Evolutionary conservation across 2,329 filamentous ascomycete genomes (phyloP), one percentile per base, ranked within the genome.

Genomic region (Juglanconis oblonga): DNA sequence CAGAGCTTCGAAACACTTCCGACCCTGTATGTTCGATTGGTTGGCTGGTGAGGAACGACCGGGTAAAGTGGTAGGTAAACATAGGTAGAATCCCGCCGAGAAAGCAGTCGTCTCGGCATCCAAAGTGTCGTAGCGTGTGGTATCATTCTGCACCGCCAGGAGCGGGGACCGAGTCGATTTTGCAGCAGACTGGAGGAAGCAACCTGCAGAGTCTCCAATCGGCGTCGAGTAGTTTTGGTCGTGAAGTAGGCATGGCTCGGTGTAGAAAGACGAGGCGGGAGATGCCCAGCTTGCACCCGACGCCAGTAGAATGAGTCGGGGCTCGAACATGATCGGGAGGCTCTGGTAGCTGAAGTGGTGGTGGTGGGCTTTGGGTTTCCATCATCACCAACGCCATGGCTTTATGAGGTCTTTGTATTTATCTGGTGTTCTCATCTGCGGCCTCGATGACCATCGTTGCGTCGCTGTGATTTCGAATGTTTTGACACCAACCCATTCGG

Each of bases 1-100:
- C 78, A 73, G 6, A 79, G 65, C 65, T 82, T 81, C 9, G 77
- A 77, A 10, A 81, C 66, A 62, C 78, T 81, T 13, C 70, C 75
- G 4, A 77, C 66, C 2, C 73, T 69, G 64, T 75, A 82, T 67
- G 50, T 48, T 66, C 11, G 17, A 24, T 24, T 24, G 17, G 17
- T 24, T 59, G 42, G 44, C 32, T 50, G 56, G n/a, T 24, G 7
- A 50, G 36, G 17, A 67, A 55, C 7, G 58, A 52, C 3, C 65
- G 61, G 2, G 67, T 68, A 1, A 64, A 69, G 58, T 69, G 67
- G 53, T 70, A 63, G 13, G 29, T 64, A 64, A 71, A 67, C 50
- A 71, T 9, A 9, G 64, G 57, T 63, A 67, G 38, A 67, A 64
- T 17, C 65, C 62, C 7, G 64, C 17, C 0, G 58, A 55, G 8